phyloP scores from a whole-genome alignment of 139 green algal genomes.

The Nannochloris sp. region DNA sequence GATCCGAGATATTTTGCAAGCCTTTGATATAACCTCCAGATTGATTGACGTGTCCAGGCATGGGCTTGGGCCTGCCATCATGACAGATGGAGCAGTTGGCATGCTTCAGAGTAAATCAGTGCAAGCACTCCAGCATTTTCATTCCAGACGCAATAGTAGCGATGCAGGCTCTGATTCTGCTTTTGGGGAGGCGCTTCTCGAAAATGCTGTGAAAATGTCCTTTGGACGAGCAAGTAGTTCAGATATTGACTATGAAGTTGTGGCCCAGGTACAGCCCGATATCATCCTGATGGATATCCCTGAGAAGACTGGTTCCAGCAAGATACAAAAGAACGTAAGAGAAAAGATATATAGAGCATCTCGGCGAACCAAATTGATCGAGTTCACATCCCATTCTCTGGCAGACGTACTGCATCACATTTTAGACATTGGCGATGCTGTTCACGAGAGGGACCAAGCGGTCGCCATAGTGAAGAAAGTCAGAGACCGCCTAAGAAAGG shows the following conservation, averaged over 20 bases:
- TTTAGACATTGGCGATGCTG: conserved; percentile 57
- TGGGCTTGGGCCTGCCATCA: neutral
- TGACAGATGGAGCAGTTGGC: neutral
- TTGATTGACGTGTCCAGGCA: neutral
- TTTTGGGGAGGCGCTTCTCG: neutral
- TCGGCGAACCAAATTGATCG: conserved; percentile 22
- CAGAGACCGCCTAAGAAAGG: conserved; percentile 48
- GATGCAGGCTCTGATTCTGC: neutral
- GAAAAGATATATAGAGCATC: conserved; percentile 17
- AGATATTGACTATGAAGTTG: conserved; percentile 2
- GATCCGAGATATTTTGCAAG: neutral
- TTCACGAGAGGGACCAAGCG: conserved; percentile 45
- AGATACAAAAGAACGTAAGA: too few relatives aligned
- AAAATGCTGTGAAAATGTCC: neutral
- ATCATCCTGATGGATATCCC: neutral
- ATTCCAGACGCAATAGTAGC: neutral
- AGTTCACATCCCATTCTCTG: conserved; percentile 27
- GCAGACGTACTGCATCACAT: conserved; percentile 75
- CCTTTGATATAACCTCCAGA: neutral
- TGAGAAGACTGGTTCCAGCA: too few relatives aligned
- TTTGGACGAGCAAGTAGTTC: neutral
- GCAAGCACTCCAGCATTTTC: neutral
- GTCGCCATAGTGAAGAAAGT: conserved; percentile 52
- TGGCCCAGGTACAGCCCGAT: conserved; percentile 1
- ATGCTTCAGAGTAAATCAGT: neutral